phyloP scores from a whole-genome alignment of 345 rosid genomes.

The Streptanthus diversifolius region DNA sequence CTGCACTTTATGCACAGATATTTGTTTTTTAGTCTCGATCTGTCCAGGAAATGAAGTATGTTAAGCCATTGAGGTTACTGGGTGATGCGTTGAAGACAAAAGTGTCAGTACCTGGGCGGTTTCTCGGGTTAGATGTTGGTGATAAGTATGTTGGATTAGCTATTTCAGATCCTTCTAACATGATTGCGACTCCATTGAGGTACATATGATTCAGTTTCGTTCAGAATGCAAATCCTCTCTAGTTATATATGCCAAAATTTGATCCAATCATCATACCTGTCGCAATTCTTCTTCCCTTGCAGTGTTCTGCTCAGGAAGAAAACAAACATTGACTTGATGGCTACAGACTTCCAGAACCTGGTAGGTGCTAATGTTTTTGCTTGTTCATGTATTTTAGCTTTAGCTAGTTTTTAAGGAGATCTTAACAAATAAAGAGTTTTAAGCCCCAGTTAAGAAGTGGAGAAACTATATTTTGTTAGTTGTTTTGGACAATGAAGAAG shows the following conservation, averaged over 20 bases:
- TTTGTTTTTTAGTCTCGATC: not conserved
- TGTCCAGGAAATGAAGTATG: conserved; percentile 57
- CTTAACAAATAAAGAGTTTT: too few relatives aligned
- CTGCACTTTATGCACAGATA: not conserved
- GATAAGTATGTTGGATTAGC: conserved; percentile 86
- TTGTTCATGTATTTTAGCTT: not conserved
- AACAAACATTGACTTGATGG: conserved; percentile 60
- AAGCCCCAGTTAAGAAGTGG: not conserved
- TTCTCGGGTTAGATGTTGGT: conserved; percentile 85
- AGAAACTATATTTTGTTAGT: not conserved
- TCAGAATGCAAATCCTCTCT: not conserved
- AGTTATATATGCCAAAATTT: not conserved
- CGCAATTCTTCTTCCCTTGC: not conserved
- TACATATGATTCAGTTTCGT: not conserved
- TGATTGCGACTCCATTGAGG: conserved; percentile 70
- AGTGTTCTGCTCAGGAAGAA: conserved; percentile 76
- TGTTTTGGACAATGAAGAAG: not conserved
- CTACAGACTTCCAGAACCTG: conserved; percentile 61
- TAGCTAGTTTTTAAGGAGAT: too few relatives aligned
- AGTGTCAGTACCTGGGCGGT: conserved; percentile 37
- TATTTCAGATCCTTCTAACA: conserved; percentile 50
- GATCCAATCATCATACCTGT: not conserved
- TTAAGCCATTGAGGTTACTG: conserved; percentile 55
- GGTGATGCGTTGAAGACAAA: conserved; percentile 44
- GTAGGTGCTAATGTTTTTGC: conserved; percentile 37